Percentiles rank a stretch among this genome's conserved stretches.
These are phyloP conservation scores for Pseudogymnoascus sp. DNA, from an alignment of 2,329 filamentous ascomycete genomes.

Conservation along the genomic window DNA sequence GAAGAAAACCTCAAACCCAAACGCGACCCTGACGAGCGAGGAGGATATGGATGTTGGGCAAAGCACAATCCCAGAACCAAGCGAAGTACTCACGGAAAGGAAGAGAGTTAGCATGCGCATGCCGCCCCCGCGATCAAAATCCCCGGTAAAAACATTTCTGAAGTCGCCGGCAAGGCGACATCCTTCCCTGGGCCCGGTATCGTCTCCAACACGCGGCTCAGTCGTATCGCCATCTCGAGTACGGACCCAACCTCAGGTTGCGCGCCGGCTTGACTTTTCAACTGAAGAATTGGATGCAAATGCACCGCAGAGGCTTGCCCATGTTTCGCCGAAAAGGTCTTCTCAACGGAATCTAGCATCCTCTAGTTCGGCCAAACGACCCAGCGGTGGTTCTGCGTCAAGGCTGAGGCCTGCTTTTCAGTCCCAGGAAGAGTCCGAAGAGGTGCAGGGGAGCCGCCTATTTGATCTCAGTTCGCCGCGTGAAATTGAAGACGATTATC, in stretches of 20 bases:
- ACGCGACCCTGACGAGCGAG: constrained; percentile 42
- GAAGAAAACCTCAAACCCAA: constrained; percentile 26
- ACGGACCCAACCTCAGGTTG: constrained; percentile 20
- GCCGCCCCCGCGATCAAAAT: constrained; percentile 27
- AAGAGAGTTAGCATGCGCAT: constrained; percentile 21
- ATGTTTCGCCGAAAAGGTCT: background rate
- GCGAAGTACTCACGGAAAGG: constrained; percentile 34
- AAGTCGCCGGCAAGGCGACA: constrained; percentile 28
- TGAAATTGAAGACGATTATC: background rate
- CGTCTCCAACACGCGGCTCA: constrained; percentile 24
- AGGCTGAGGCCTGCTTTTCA: background rate
- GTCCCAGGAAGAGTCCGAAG: background rate
- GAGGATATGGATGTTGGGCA: constrained; percentile 57
- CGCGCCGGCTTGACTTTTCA: constrained; percentile 27
- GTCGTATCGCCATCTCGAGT: constrained; percentile 20
- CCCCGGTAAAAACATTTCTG: constrained; percentile 28
- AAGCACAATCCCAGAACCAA: constrained; percentile 45
- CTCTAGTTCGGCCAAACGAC: background rate
- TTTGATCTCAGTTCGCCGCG: background rate
- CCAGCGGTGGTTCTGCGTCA: background rate
- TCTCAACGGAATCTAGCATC: constrained; percentile 16
- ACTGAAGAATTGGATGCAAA: constrained; percentile 16
- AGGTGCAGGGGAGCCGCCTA: background rate
- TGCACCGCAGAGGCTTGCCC: constrained; percentile 1
- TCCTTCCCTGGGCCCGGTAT: constrained; percentile 24